Conservation (phyloP, 2,329 filamentous ascomycete species). For the Calonectria montana region DNA sequence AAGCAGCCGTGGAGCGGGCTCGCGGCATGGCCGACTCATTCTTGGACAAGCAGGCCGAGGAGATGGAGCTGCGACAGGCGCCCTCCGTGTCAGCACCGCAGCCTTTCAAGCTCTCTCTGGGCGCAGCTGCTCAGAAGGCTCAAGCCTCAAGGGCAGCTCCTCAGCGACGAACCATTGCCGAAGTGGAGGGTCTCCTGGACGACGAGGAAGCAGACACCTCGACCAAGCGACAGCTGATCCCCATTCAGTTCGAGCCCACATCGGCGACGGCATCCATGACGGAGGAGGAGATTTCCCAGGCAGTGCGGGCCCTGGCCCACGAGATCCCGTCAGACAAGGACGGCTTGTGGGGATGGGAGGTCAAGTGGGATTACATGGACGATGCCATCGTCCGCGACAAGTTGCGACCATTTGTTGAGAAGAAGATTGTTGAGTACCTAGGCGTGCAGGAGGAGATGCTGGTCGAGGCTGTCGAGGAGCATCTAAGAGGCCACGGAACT, state of each 20-base stretch:
- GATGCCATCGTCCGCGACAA: slow-evolving; percentile 85
- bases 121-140: slow-evolving; percentile 83
- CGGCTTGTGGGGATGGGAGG: slow-evolving; percentile 89
- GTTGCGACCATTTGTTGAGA: slow-evolving; percentile 93
- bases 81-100: slow-evolving; percentile 67
- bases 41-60: slow-evolving; percentile 84
- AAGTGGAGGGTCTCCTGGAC: slow-evolving; percentile 93
- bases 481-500: slow-evolving; percentile 78
- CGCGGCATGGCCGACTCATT: slow-evolving; percentile 91
- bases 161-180: slow-evolving; percentile 83
- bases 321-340: slow-evolving; percentile 91
- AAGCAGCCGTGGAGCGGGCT: slow-evolving; percentile 80
- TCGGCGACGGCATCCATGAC: slow-evolving; percentile 73
- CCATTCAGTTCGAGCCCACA: slow-evolving; percentile 82
- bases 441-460: slow-evolving; percentile 97
- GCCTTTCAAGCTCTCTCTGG: slow-evolving; percentile 92
- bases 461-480: slow-evolving; percentile 91
- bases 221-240: slow-evolving; percentile 80
- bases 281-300: slow-evolving; percentile 88
- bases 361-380: slow-evolving; percentile 93
- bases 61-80: slow-evolving; percentile 68
- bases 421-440: slow-evolving; percentile 97
- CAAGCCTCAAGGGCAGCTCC: slow-evolving; percentile 67
- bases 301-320: slow-evolving; percentile 82
- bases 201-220: slow-evolving; percentile 87